Base-by-base conservation (phyloP, 2,329 filamentous ascomycete genomes). In the Akanthomyces uredinophilus region DNA sequence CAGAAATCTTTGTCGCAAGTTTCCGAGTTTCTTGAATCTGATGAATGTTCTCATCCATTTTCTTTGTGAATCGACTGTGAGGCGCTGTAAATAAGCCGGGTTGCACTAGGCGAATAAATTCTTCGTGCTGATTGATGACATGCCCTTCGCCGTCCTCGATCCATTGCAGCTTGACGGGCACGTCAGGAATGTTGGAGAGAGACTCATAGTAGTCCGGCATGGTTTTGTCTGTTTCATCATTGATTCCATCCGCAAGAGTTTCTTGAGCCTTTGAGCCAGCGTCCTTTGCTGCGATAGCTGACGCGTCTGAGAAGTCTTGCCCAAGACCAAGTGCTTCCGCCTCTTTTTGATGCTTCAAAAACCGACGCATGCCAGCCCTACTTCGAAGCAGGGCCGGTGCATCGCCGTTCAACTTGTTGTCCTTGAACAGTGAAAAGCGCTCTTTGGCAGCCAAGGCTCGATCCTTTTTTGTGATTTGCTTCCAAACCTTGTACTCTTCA, bases 11-110 rank as follows among this genome's bases (percentile, higher is more conserved):
- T 13, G 92, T 92, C 70, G 92, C 96, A 35, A 99, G 84, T 72
- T 97, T 98, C 68, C 95, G 85, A 0, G 95, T 99, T 70, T 98
- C 94, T 74, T 99, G 95, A 83, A 99, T 93, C 72, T 97, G 93
- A 64, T 87, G 86, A 75, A 98, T 91, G 69, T 99, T 99, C 61
- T 87, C 85, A 68, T 97, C 91, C 75, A 99, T 89, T 72, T 89
- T 94, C 68, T 86, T 86, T 1, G 89, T 82, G 41, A 99, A 77
- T 59, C 83, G 84, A 72, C 92, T 90, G 39, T 87, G 82, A 0
- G 92, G 90, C 10, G 92, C 83, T 11, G 82, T 84, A 70, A 96
- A 99, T 39, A 84, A 83, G 2, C 91, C 91, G 37, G 84, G 79
- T 0, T 90, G 89, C 16, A 96, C 83, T 63, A 96, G 81, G 29